Conservation (phyloP, 768 basidiomycete species). For the Amanita muscaria region DNA sequence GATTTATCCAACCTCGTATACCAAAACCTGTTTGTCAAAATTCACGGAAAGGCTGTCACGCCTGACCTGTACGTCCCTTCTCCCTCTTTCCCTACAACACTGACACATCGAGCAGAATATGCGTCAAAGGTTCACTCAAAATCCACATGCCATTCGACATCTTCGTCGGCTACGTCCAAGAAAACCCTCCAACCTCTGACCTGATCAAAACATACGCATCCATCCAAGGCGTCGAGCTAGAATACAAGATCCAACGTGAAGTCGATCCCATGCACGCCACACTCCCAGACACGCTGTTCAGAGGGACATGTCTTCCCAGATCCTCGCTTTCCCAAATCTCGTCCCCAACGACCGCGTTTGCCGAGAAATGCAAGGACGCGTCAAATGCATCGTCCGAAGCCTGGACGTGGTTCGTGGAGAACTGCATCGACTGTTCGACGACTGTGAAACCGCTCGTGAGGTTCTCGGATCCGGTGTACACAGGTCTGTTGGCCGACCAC, state of each 20-base stretch:
- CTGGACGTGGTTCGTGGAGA: too few relatives aligned
- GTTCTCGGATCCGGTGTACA: neutral
- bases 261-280: too few relatives aligned
- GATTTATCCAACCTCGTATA: too few relatives aligned
- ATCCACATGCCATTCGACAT: constrained; percentile 2
- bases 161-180: neutral
- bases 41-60: too few relatives aligned
- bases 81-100: neutral
- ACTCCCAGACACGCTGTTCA: too few relatives aligned
- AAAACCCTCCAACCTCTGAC: neutral
- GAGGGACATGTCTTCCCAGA: neutral
- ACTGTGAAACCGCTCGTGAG: neutral
- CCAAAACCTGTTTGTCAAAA: too few relatives aligned
- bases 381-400: too few relatives aligned
- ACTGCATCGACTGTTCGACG: too few relatives aligned
- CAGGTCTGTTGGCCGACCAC: neutral
- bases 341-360: too few relatives aligned
- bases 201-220: neutral
- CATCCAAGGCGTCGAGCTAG: neutral
- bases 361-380: too few relatives aligned
- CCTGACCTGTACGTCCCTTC: too few relatives aligned
- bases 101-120: neutral
- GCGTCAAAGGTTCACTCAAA: neutral
- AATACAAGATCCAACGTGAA: constrained; percentile 1
- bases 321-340: too few relatives aligned